Evolutionary conservation across 192 early-diverging fungal genomes (phyloP).

Genomic region (Entomortierella beljakovae): DNA sequence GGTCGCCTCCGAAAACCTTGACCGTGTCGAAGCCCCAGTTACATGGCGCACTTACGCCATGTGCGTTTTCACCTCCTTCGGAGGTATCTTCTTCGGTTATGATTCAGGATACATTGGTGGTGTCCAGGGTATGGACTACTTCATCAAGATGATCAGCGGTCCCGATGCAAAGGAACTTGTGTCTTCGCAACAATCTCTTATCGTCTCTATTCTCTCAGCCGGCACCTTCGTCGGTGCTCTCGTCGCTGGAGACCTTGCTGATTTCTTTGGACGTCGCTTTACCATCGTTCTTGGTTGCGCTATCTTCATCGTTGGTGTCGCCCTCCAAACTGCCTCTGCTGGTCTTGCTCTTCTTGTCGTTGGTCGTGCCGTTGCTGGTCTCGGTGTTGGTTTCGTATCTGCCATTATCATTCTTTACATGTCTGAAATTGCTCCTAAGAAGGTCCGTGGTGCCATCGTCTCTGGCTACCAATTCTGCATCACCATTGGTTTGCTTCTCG

Average conservation of each 20-base stretch:
- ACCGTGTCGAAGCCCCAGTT: slow-evolving; percentile 53
- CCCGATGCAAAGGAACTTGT: slow-evolving; percentile 54
- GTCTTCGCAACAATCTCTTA: slow-evolving; percentile 53
- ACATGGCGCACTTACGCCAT: slow-evolving; percentile 54
- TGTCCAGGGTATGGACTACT: slow-evolving; percentile 73
- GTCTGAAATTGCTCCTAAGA: slow-evolving; percentile 85
- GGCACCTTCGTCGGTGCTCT: slow-evolving; percentile 83
- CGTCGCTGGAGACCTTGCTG: slow-evolving; percentile 73
- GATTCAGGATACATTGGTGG: slow-evolving; percentile 81
- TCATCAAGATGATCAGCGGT: slow-evolving; percentile 63
- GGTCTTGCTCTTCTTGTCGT: slow-evolving; percentile 73
- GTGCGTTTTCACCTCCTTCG: slow-evolving; percentile 65
- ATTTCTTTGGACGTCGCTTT: slow-evolving; percentile 73
- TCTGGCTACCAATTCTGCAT: slow-evolving; percentile 92
- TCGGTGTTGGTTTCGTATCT: slow-evolving; percentile 82
- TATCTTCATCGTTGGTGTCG: slow-evolving; percentile 78
- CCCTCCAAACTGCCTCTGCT: slow-evolving; percentile 75
- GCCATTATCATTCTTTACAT: slow-evolving; percentile 73
- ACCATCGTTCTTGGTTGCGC: slow-evolving; percentile 74
- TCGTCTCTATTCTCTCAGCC: slow-evolving; percentile 72
- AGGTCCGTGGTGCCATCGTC: slow-evolving; percentile 87
- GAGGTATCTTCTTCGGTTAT: slow-evolving; percentile 80
- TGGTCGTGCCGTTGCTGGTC: slow-evolving; percentile 83
- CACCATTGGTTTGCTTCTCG: slow-evolving; percentile 77
- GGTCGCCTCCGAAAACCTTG: slow-evolving; percentile 44